Base-by-base conservation (phyloP, 495 filamentous ascomycete genomes). In the Entonaema liquescens region DNA sequence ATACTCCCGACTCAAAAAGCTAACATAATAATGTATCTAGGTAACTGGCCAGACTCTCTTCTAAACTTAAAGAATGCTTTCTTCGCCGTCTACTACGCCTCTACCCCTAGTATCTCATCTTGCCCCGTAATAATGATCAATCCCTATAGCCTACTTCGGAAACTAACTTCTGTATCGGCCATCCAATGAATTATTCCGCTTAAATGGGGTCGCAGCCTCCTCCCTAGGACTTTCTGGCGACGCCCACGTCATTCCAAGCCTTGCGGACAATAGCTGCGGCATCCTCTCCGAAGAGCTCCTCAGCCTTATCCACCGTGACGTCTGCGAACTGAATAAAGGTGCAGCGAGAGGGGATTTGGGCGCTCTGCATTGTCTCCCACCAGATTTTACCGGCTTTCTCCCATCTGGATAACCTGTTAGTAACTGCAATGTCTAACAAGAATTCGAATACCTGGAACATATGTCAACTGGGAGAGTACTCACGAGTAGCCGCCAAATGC, bases 301-400 rank as follows among this genome's bases (percentile, higher is more conserved):
- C 75, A 25, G 79, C 79, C 9, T 78, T 72, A 11, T 80, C 79
- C 4, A 79, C 78, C 3, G 81, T 83, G 26, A 77, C 79, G 35
- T 81, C 79, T 23, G 81, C 79, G 65, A 83, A 83, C 71, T 83
- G 79, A 17, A 78, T 56, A 42, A 83, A 83, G 21, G 76, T 80
- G 71, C 77, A 80, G 12, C 62, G 53, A 23, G 74, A 50, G 11
- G 79, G 76, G 31, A 83, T 56, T 35, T 77, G 73, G 7, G 79
- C 81, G 64, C 77, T 80, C 15, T 60, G 69, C 79, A 83, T 80
- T 1, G 83, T 78, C 70, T 81, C 79, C 78, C 81, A 87, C 84
- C 84, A 87, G 62, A 85, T 77, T 70, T 82, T 79, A 9, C 84
- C 84, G 9, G 80, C 82, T 72, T 79, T 83, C 73, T 86, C 82